Evolutionary conservation across 495 filamentous ascomycete species (phyloP), one percentile per base, ranked within the genome.

Genomic region (Podospora pseudopauciseta): DNA sequence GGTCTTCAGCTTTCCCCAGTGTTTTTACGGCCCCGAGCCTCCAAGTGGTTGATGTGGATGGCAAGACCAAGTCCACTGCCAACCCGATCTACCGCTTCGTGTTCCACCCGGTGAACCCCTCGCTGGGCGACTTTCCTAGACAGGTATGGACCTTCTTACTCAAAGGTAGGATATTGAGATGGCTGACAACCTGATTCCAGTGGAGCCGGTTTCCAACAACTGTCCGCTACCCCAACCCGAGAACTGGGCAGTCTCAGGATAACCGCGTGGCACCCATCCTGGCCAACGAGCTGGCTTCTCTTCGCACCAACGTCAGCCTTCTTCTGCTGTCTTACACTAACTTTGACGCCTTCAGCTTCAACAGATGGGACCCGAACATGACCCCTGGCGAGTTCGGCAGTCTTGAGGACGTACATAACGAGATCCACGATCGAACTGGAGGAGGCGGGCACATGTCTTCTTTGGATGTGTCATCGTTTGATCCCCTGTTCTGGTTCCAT

Each of bases 401-500:
- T 18, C 69, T 90, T 2, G 88, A 90, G 73, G 83, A 85, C 34
- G 70, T 91, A 13, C 89, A 92, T 75, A 86, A 90, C 74, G 80
- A 78, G 23, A 85, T 91, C 65, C 89, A 91, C 68, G 82, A 86
- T 34, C 84, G 87, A 9, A 76, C 75, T 59, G 84, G 80, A 16
- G 77, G 78, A 15, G 78, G 77, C 67, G 90, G 90, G 0, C 88
- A 91, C 71, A 89, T 92, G 88, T 79, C 80, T 1, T 79, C 82
- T 56, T 76, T 90, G 26, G 83, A 85, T 3, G 89, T 87, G 66
- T 86, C 91, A 15, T 83, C 86, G 13, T 92, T 90, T 72, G 91
- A 93, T 73, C 90, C 91, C 0, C 75, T 90, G 28, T 93, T 93
- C 76, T 90, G 85, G 80, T 76, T 92, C 16, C 90, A 92, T 65